These are phyloP conservation scores for Quercus mongolica DNA, from an alignment of 306 rosid species.

Conservation along the genomic window DNA sequence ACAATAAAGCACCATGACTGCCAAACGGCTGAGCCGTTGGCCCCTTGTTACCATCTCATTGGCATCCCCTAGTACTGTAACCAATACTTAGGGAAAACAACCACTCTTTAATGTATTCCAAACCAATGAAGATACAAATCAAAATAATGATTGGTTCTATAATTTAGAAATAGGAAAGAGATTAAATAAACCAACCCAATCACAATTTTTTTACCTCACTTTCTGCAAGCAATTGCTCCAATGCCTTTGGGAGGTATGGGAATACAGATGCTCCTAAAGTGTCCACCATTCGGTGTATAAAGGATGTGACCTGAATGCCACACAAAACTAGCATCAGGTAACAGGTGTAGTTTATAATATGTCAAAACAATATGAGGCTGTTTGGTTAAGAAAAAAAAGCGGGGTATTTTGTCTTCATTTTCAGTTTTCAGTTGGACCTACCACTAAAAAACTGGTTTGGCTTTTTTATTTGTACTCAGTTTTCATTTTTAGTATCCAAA, in stretches of 20 bases:
- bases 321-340: conserved; percentile 14
- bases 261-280: conserved; percentile 83
- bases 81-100: not conserved
- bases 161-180: conserved; percentile 3
- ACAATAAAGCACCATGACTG: not conserved
- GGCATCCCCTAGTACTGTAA: conserved; percentile 1
- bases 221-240: conserved; percentile 82
- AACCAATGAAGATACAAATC: not conserved
- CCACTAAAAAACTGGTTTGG: too few species aligned
- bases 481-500: too few species aligned
- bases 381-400: too few species aligned
- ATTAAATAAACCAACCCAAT: not conserved
- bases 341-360: conserved; percentile 12
- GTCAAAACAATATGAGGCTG: not conserved
- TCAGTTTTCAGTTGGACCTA: too few species aligned
- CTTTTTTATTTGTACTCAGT: too few species aligned
- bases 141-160: conserved; percentile 11
- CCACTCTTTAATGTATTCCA: not conserved
- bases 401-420: too few species aligned
- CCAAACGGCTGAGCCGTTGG: not conserved
- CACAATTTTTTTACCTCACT: conserved; percentile 61
- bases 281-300: conserved; percentile 97
- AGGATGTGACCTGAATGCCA: conserved; percentile 75
- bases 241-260: conserved; percentile 91
- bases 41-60: conserved; percentile 11